phyloP scores from a whole-genome alignment of 805 yeast genomes.

The Barnettozyma populi region DNA sequence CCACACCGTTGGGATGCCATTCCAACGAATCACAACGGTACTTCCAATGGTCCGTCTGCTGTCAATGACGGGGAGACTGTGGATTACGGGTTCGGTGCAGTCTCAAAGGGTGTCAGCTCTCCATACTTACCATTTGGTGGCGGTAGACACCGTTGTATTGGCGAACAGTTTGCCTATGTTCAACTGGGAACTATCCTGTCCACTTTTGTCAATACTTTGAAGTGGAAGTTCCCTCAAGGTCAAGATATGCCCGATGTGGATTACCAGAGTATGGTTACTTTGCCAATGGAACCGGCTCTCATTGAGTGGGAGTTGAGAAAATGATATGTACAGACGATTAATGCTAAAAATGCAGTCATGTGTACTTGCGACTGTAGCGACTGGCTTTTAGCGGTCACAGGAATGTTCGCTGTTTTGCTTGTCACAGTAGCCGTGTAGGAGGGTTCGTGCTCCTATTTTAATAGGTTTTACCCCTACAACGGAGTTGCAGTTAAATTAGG shows the following conservation, averaged over 20 bases:
- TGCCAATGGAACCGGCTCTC: slow-evolving; percentile 75
- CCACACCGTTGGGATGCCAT: slow-evolving; percentile 82
- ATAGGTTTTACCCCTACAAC: too few species aligned
- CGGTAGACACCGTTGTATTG: slow-evolving; percentile 98
- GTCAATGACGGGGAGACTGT: slow-evolving; percentile 42
- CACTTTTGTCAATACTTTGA: slow-evolving; percentile 66
- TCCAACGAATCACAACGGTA: slow-evolving; percentile 4
- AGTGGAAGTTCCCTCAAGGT: slow-evolving; percentile 65
- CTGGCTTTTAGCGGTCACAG: too few species aligned
- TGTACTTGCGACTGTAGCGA: background rate
- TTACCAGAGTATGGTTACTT: slow-evolving; percentile 87
- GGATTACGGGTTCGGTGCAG: slow-evolving; percentile 96
- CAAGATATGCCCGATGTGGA: slow-evolving; percentile 60
- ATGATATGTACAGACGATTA: background rate
- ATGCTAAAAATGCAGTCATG: background rate
- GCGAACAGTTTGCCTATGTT: slow-evolving; percentile 95
- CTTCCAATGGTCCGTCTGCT: slow-evolving; percentile 14
- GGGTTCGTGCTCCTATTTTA: too few species aligned
- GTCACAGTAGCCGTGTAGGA: too few species aligned
- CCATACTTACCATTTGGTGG: slow-evolving; percentile 98
- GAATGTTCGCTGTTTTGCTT: too few species aligned
- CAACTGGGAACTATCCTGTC: slow-evolving; percentile 85
- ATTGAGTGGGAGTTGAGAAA: slow-evolving; percentile 67
- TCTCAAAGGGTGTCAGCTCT: slow-evolving; percentile 91
- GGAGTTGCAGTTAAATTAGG: too few species aligned